Percentiles rank a stretch among this genome's conserved stretches.
These are phyloP conservation scores for Apiotrichum gracile DNA, from an alignment of 1,284 basidiomycete species.

Conservation along the genomic window DNA sequence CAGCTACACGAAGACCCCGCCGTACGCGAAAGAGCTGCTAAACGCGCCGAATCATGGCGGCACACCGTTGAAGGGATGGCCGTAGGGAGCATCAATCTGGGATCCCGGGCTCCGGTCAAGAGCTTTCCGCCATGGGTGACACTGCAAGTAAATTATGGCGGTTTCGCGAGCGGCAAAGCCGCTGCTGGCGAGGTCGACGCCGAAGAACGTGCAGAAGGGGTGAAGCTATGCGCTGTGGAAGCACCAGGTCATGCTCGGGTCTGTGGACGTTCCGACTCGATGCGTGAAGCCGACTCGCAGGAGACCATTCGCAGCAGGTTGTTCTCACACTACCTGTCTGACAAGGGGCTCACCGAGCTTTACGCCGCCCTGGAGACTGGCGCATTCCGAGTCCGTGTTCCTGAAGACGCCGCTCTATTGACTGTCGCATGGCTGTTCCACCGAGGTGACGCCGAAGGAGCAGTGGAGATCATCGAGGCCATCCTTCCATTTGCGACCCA, in stretches of 20 bases:
- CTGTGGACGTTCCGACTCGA: too few species aligned
- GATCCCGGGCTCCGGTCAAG: conserved; percentile 2
- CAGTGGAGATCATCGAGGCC: not conserved
- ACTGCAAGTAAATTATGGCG: conserved; percentile 1
- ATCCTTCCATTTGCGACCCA: not conserved
- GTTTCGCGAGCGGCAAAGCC: not conserved
- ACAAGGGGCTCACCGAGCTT: not conserved
- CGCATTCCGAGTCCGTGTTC: not conserved
- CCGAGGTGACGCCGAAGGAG: not conserved
- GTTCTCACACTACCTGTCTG: conserved; percentile 7
- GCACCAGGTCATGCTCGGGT: too few species aligned
- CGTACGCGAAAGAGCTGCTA: not conserved
- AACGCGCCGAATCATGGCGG: conserved; percentile 1
- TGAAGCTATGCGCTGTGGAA: not conserved
- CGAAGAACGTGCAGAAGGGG: not conserved
- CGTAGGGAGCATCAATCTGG: not conserved
- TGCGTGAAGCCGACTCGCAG: too few species aligned
- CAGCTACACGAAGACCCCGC: not conserved
- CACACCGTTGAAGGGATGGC: not conserved
- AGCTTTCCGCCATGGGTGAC: conserved; percentile 4
- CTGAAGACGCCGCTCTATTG: conserved; percentile 5
- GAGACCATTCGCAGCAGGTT: not conserved
- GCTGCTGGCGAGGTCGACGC: not conserved
- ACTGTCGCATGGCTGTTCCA: conserved; percentile 4
- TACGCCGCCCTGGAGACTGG: conserved; percentile 1